These are phyloP conservation scores for Exophiala oligosperma DNA, from an alignment of 2,329 filamentous ascomycete species.

Conservation along the genomic window DNA sequence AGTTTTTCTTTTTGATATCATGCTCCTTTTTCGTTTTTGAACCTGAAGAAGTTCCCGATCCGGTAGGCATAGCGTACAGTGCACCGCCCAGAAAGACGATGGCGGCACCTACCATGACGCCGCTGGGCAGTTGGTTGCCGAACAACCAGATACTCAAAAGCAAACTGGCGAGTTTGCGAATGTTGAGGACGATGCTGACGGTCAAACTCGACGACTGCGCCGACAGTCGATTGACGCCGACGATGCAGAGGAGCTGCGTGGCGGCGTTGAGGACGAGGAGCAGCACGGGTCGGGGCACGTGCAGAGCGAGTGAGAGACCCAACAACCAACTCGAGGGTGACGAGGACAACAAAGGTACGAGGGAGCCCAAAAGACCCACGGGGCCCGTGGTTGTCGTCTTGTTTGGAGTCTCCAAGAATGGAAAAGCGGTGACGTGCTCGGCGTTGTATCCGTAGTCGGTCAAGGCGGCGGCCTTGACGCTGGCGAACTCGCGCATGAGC, in stretches of 20 bases:
- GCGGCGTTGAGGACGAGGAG: conserved; percentile 59
- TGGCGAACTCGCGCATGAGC: conserved; percentile 30
- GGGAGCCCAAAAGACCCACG: neutral
- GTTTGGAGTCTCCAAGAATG: conserved; percentile 18
- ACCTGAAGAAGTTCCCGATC: neutral
- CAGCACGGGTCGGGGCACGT: conserved; percentile 35
- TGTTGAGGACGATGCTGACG: conserved; percentile 93
- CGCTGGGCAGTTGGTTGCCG: conserved; percentile 74
- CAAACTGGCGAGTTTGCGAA: conserved; percentile 89
- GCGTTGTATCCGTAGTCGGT: conserved; percentile 20
- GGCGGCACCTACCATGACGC: conserved; percentile 76
- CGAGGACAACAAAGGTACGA: neutral
- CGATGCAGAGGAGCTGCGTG: conserved; percentile 93
- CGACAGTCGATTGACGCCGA: conserved; percentile 91
- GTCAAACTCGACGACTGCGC: conserved; percentile 87
- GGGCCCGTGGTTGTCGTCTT: neutral
- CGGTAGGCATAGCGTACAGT: conserved; percentile 62
- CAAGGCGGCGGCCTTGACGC: conserved; percentile 44
- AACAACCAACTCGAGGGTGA: neutral
- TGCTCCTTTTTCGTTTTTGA: neutral
- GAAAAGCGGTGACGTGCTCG: conserved; percentile 12
- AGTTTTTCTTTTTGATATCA: conserved; percentile 4
- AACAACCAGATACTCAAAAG: conserved; percentile 92
- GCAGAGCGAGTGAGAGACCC: conserved; percentile 26
- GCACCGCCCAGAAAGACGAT: conserved; percentile 91